A percentile compares a stretch with the other conserved stretches of the same genome.
Conservation (phyloP, 495 filamentous ascomycete genomes). For the Neurospora discreta region DNA sequence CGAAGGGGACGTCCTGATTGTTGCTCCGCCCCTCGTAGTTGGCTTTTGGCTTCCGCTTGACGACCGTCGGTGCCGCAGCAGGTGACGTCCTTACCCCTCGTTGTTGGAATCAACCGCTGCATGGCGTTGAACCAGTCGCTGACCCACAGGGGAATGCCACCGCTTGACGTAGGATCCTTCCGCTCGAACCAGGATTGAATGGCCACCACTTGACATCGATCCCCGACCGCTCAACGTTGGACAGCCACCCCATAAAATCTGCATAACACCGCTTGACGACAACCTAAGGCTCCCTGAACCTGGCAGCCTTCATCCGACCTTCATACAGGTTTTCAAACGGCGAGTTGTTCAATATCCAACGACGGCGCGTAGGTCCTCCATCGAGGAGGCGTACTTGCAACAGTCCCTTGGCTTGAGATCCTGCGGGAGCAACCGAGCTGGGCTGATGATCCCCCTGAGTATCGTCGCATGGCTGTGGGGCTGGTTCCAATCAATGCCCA, state of each 20-base stretch:
- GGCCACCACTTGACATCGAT: accelerated
- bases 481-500: neutral
- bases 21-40: no score
- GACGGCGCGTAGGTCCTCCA: neutral
- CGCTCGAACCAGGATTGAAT: neutral
- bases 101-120: neutral
- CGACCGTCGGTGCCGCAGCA: neutral
- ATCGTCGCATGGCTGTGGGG: neutral
- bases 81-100: neutral
- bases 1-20: neutral
- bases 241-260: neutral
- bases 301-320: neutral
- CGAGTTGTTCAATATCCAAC: neutral
- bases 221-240: neutral
- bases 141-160: neutral
- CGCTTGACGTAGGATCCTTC: neutral
- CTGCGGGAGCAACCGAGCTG: neutral
- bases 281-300: neutral
- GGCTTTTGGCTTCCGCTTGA: neutral
- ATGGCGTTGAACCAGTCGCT: neutral
- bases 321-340: neutral
- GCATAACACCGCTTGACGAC: neutral
- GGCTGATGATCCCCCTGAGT: neutral
- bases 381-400: neutral
- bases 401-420: neutral